Evolutionary conservation across 192 early-diverging fungal genomes (phyloP).

Genomic region (Spizellomyces punctatus): DNA sequence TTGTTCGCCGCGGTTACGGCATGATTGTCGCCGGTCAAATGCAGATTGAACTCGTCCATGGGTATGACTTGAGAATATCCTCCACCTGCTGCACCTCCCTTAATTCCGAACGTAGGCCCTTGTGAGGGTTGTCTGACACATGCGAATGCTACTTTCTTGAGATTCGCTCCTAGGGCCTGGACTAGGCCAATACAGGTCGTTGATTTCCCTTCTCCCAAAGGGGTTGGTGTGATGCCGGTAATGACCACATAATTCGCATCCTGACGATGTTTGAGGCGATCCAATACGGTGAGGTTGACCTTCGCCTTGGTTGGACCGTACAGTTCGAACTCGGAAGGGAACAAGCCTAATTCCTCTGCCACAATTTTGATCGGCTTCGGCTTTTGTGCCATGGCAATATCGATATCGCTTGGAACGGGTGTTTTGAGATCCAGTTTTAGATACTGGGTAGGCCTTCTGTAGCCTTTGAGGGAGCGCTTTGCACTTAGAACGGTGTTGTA

Average conservation of each 20-base stretch:
- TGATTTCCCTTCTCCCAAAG: conserved; percentile 98
- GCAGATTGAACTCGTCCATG: conserved; percentile 99
- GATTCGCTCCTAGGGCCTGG: conserved; percentile 94
- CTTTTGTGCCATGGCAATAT: conserved; percentile 85
- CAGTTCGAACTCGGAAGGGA: conserved; percentile 75
- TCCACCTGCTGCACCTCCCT: conserved; percentile 96
- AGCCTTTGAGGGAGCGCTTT: conserved; percentile 65
- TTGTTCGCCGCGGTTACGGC: conserved; percentile 98
- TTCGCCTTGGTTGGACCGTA: conserved; percentile 93
- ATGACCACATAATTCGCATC: conserved; percentile 94
- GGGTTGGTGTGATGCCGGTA: conserved; percentile 97
- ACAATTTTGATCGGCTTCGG: conserved; percentile 83
- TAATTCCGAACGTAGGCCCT: conserved; percentile 99
- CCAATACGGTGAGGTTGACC: conserved; percentile 77
- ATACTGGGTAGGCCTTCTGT: conserved; percentile 46
- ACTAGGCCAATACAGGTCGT: conserved; percentile 94
- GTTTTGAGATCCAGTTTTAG: conserved; percentile 65
- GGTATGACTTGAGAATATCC: conserved; percentile 99
- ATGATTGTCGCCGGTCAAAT: conserved; percentile 98
- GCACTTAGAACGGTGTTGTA: conserved; percentile 84
- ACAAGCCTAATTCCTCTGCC: conserved; percentile 83
- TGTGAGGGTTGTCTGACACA: conserved; percentile 99
- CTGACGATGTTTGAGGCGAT: conserved; percentile 76
- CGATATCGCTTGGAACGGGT: conserved; percentile 94
- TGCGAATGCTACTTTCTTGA: conserved; percentile 85